Base-by-base conservation (phyloP, 2,329 filamentous ascomycete species). In the Clathrospora elynae region DNA sequence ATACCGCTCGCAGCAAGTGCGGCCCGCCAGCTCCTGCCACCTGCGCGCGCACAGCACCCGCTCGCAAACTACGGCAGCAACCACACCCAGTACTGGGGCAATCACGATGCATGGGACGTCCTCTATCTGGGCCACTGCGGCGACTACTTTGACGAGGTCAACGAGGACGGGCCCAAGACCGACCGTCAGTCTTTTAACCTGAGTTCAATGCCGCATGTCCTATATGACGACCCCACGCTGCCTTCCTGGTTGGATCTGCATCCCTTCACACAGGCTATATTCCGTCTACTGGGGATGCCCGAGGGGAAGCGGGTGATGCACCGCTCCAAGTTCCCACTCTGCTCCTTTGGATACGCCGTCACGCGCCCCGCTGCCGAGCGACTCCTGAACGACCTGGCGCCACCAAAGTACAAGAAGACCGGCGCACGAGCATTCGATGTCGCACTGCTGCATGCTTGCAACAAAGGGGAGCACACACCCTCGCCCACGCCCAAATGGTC, bases 121-220 rank as follows among this genome's bases (percentile, higher is more conserved):
- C 62, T 75, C 18, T 75, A 74, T 46, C 63, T 75, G 10, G 73
- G 73, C 31, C 72, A 74, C 46, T 75, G 73, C 55, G 71, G 71
- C 42, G 73, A 75, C 57, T 71, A 71, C 41, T 68, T 70, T 28
- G 57, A 65, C 17, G 48, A 56, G n/a, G 56, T 70, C 26, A 61
- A 64, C 2, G 53, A 64, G 51, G 43, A 66, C 20, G 67, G 67
- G 5, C 56, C 54, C 4, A 54, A 49, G 7, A 61, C 57, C 4
- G 55, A 55, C 22, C 42, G 42, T 28, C 52, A 55, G 3, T 53
- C 46, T 4, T 64, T 61, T 51, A 64, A 68, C 47, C 23, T 70
- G 20, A 69, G 53, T 39, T 47, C 51, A 11, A 53, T 70, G 8
- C 61, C 68, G 1, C 67, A 71, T 36, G 53, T 64, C 16, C 37